These are phyloP conservation scores for Monosporascus sp. DNA, from an alignment of 2,329 filamentous ascomycete genomes.

Conservation along the genomic window DNA sequence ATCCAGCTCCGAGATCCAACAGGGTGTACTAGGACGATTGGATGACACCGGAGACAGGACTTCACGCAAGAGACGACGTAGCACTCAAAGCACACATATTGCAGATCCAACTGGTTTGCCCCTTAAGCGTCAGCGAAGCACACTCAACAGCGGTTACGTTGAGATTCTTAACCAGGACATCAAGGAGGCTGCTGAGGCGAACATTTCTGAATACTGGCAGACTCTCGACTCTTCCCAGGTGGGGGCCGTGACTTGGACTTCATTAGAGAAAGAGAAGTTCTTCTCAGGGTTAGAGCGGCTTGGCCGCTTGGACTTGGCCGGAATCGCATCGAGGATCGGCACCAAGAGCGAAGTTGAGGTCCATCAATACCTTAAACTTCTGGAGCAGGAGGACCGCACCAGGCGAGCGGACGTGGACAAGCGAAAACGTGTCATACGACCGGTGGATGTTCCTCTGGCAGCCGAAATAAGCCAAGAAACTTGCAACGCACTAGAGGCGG, in stretches of 20 bases:
- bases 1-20: background rate
- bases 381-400: slow-evolving; percentile 46
- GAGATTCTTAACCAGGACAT: slow-evolving; percentile 53
- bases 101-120: slow-evolving; percentile 23
- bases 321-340: slow-evolving; percentile 57
- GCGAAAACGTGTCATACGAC: slow-evolving; percentile 29
- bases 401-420: slow-evolving; percentile 29
- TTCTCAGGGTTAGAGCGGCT: slow-evolving; percentile 61
- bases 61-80: slow-evolving; percentile 9
- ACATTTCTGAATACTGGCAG: slow-evolving; percentile 24
- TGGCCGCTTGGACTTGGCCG: slow-evolving; percentile 55
- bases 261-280: slow-evolving; percentile 63
- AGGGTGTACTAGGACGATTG: background rate
- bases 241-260: slow-evolving; percentile 65
- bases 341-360: slow-evolving; percentile 75
- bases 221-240: slow-evolving; percentile 48
- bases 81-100: slow-evolving; percentile 10
- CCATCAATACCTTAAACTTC: slow-evolving; percentile 58
- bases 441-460: slow-evolving; percentile 63
- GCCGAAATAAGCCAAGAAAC: slow-evolving; percentile 64
- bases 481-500: slow-evolving; percentile 58
- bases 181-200: slow-evolving; percentile 40
- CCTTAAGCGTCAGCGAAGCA: slow-evolving; percentile 40
- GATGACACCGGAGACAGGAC: background rate
- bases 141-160: slow-evolving; percentile 42